Evolutionary conservation across 2,329 filamentous ascomycete species (phyloP).

Genomic region (Monilinia vaccinii-corymbosi): DNA sequence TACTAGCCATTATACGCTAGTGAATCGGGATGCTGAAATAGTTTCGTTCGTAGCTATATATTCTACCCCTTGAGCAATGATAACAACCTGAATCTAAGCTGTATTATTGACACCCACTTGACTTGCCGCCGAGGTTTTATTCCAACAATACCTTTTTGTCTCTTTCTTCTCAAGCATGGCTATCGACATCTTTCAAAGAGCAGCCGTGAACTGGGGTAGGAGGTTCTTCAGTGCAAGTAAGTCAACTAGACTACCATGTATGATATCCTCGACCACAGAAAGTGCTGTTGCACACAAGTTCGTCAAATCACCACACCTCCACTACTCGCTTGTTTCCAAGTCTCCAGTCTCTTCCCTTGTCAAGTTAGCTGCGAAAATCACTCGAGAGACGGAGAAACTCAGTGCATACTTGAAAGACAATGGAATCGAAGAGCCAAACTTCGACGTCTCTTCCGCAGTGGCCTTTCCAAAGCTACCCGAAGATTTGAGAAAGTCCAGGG

Average conservation of each 20-base stretch:
- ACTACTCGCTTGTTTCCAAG: background rate
- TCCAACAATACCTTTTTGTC: too few species aligned
- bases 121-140: too few species aligned
- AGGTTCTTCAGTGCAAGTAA: background rate
- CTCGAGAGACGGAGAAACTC: constrained; percentile 40
- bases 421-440: constrained; percentile 35
- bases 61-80: too few species aligned
- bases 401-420: constrained; percentile 39
- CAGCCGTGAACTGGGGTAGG: background rate
- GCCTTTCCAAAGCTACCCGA: constrained; percentile 41
- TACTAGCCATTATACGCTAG: too few species aligned
- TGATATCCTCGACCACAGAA: background rate
- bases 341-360: background rate
- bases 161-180: background rate
- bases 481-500: constrained; percentile 37
- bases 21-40: too few species aligned
- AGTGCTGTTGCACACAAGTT: background rate
- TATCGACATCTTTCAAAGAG: background rate
- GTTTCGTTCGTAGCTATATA: too few species aligned
- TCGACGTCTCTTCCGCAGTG: constrained; percentile 36
- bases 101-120: too few species aligned
- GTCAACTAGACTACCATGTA: background rate
- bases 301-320: background rate
- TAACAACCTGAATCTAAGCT: too few species aligned
- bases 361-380: constrained; percentile 38